A percentile compares a stretch with the other conserved stretches of the same genome.
Evolutionary conservation across 2,329 filamentous ascomycete genomes (phyloP).

Genomic region (Fusarium veterinarium): DNA sequence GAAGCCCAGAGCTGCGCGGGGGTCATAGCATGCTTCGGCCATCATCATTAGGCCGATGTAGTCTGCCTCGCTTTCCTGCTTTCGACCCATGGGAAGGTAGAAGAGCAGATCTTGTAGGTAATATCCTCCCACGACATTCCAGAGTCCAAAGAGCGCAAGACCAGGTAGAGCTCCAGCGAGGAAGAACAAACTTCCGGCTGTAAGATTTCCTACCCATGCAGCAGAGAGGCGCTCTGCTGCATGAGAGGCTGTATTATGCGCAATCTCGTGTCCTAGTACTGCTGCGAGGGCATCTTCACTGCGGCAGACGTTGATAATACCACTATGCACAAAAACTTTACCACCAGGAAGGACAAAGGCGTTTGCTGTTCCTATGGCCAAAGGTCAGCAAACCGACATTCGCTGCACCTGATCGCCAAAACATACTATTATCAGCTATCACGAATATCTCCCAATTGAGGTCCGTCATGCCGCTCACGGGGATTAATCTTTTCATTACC

Average conservation of each 20-base stretch:
- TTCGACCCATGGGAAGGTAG: constrained; percentile 73
- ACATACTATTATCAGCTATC: constrained; percentile 71
- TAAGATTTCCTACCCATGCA: constrained; percentile 63
- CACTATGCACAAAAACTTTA: constrained; percentile 83
- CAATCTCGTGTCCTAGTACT: constrained; percentile 83
- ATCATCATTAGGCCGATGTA: constrained; percentile 87
- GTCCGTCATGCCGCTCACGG: constrained; percentile 70
- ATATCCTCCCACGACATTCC: constrained; percentile 57
- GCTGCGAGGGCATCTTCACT: constrained; percentile 78
- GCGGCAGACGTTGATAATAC: constrained; percentile 74
- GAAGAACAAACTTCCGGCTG: constrained; percentile 62
- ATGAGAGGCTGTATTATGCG: constrained; percentile 78
- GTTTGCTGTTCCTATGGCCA: constrained; percentile 64
- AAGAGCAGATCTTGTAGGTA: constrained; percentile 72
- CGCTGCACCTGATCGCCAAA: neutral
- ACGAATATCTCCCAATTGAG: constrained; percentile 78
- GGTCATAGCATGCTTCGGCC: constrained; percentile 82
- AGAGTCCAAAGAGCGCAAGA: constrained; percentile 52
- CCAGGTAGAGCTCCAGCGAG: constrained; percentile 59
- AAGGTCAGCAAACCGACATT: constrained; percentile 3
- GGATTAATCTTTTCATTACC: constrained; percentile 75
- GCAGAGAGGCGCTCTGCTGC: constrained; percentile 71
- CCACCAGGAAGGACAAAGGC: constrained; percentile 83
- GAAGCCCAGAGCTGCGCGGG: constrained; percentile 72
- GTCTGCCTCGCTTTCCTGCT: constrained; percentile 82